Evolutionary conservation across 192 early-diverging fungal species (phyloP).

Genomic region (Coemansia sp.): DNA sequence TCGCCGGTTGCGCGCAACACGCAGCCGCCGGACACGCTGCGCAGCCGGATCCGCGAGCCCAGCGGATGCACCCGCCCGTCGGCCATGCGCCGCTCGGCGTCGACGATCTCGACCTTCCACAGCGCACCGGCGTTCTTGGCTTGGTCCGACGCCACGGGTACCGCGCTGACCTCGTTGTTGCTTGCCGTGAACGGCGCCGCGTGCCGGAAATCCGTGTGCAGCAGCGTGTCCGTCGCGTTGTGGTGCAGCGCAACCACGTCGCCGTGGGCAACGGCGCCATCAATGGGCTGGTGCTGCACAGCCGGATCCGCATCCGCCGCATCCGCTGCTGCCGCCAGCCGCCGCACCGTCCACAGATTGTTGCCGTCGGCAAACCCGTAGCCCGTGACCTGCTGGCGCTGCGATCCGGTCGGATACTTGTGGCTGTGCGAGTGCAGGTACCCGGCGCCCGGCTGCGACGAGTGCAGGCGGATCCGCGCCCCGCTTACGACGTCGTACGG

Average conservation of each 20-base stretch:
- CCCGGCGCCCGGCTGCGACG: constrained; percentile 31
- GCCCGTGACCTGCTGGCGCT: constrained; percentile 80
- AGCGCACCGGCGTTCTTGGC: constrained; percentile 66
- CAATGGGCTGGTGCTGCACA: constrained; percentile 22
- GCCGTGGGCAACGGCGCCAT: constrained; percentile 65
- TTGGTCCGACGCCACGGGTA: constrained; percentile 5
- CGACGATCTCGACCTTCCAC: constrained; percentile 84
- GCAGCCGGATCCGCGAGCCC: constrained; percentile 67
- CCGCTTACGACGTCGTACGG: constrained; percentile 49
- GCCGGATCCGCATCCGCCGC: not conserved
- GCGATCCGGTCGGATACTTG: constrained; percentile 60
- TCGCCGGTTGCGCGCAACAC: constrained; percentile 74
- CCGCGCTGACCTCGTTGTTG: constrained; percentile 65
- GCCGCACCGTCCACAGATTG: constrained; percentile 71
- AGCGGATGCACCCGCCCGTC: constrained; percentile 59
- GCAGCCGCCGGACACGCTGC: constrained; percentile 69
- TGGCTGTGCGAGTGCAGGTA: constrained; percentile 67
- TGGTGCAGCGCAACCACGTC: constrained; percentile 76
- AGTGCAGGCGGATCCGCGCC: constrained; percentile 39
- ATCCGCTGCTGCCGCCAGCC: constrained; percentile 22
- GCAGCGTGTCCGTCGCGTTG: constrained; percentile 58
- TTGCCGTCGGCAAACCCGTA: constrained; percentile 87
- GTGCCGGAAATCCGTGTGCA: constrained; percentile 63
- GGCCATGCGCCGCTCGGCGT: constrained; percentile 53
- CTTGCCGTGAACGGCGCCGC: constrained; percentile 62